Evolutionary conservation across 2,329 filamentous ascomycete species (phyloP), one percentile per base, ranked within the genome.

Genomic region (Diaporthe velutina): DNA sequence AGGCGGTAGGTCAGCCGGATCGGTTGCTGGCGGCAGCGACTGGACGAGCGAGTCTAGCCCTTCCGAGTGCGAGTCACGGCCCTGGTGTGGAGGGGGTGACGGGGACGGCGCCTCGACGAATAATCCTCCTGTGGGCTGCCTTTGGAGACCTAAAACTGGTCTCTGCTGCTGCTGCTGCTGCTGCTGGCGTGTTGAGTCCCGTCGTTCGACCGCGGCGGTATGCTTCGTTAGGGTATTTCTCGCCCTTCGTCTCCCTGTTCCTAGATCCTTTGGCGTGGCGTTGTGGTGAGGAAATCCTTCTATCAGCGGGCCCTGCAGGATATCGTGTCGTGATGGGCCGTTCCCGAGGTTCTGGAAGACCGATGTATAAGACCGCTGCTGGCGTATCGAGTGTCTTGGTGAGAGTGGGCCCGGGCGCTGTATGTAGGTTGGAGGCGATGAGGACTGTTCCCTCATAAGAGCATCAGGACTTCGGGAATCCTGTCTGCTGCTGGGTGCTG

Each of bases 201-300:
- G 48, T 33, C 42, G 15, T 10, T 57, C 45, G 10, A 35, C n/a
- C 4, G 19, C 28, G 25, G 33, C 22, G 9, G 30, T 30, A 17
- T 28, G 30, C n/a, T 38, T 67, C 30, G 61, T 67, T 22, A 67
- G 45, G 3, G 61, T 67, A 28, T 67, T 67, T 40, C 61, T 66
- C 10, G 4, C 30, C 45, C 61, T 50, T 30, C 30, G 30, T 38
- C 45, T 52, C 22, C 42, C 55, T 48, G 52, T 17, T 19, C 35
- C 50, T 30, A 61, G 52, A 7, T 67, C 61, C 70, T 58, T 71
- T 1, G 70, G 70, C 2, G 70, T 61, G 42, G 70, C 70, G 70
- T 71, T 71, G 42, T 52, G 57, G 17, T 71, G 48, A 42, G 70
- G 70, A 48, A 71, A 71, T 8, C 70, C 70, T 52, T 71, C 42